phyloP scores from a whole-genome alignment of 129 eudicot genomes.

The Mikania micrantha region DNA sequence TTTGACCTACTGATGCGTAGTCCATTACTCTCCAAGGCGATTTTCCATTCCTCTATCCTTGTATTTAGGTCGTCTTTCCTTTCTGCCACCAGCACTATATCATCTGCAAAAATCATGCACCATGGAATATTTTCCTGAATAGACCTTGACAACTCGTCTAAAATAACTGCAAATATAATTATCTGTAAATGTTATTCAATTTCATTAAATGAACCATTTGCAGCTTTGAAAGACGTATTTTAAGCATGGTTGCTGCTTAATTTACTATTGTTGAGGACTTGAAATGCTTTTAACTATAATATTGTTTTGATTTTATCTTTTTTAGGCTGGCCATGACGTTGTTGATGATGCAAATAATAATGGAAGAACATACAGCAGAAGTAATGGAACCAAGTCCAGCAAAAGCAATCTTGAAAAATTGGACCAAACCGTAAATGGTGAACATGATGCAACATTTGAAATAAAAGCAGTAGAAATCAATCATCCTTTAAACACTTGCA shows the following conservation, averaged over 20 bases:
- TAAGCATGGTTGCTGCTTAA: not conserved
- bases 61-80: too few species aligned
- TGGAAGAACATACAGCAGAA: conserved; percentile 24
- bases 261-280: conserved; percentile 4
- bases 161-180: too few species aligned
- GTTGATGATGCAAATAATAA: conserved; percentile 19
- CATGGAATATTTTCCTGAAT: too few species aligned
- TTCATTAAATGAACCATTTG: not conserved
- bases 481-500: conserved; percentile 19
- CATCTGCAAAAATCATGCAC: too few species aligned
- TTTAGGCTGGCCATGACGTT: conserved; percentile 32
- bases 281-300: conserved; percentile 6
- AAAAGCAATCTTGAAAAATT: conserved; percentile 30
- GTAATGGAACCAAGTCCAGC: conserved; percentile 26
- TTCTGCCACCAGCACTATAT: too few species aligned
- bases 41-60: too few species aligned
- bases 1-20: too few species aligned
- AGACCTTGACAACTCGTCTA: too few species aligned
- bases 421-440: conserved; percentile 19
- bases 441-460: conserved; percentile 14
- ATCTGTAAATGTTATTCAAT: not conserved
- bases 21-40: too few species aligned
- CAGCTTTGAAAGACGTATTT: not conserved
- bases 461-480: conserved; percentile 26
- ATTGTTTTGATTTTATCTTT: not conserved